These are phyloP conservation scores for Melampsora americana DNA, from an alignment of 1,284 basidiomycete genomes.

Conservation along the genomic window DNA sequence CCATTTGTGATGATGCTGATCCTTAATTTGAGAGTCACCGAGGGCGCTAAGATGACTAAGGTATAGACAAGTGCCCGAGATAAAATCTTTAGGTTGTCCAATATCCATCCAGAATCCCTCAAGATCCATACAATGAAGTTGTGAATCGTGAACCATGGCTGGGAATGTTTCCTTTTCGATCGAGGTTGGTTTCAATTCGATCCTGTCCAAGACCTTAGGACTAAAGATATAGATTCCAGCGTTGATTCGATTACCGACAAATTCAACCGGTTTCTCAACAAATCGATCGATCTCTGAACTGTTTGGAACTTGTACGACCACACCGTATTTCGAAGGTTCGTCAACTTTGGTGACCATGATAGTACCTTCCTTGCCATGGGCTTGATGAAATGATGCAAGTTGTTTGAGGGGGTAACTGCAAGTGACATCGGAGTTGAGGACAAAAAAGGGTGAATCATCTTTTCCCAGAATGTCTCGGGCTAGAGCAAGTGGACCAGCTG, in stretches of 20 bases:
- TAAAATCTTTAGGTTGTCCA: conserved; percentile 59
- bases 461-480: conserved; percentile 60
- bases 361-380: conserved; percentile 60
- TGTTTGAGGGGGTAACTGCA: conserved; percentile 60
- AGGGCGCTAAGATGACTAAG: conserved; percentile 58
- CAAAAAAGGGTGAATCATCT: conserved; percentile 61
- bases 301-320: conserved; percentile 59
- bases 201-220: conserved; percentile 59
- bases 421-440: conserved; percentile 61
- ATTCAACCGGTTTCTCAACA: conserved; percentile 61
- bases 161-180: conserved; percentile 62
- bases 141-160: conserved; percentile 57
- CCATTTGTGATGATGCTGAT: conserved; percentile 58
- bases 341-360: conserved; percentile 62
- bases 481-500: conserved; percentile 60
- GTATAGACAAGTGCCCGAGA: conserved; percentile 59
- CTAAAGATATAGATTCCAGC: conserved; percentile 63
- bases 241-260: conserved; percentile 61
- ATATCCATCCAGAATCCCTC: conserved; percentile 62
- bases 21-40: conserved; percentile 56
- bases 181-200: conserved; percentile 60
- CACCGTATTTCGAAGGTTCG: conserved; percentile 61
- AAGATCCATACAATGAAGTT: conserved; percentile 60
- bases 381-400: conserved; percentile 60
- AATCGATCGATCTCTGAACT: conserved; percentile 59